Base-by-base conservation (phyloP, 2,329 filamentous ascomycete species). In the Ascochyta rabiei region DNA sequence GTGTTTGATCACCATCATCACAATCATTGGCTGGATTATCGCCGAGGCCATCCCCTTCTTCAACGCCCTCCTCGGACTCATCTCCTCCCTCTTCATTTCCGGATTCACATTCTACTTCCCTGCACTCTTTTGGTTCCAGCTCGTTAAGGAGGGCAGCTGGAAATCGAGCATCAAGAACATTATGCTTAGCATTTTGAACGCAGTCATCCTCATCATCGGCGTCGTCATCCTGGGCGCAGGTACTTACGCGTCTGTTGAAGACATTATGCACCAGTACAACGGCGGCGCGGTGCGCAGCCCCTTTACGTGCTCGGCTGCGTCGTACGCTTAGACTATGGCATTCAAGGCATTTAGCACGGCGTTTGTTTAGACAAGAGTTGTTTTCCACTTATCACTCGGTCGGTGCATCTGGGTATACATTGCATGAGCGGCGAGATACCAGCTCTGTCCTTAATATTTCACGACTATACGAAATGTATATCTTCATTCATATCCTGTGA, bases 41-140 rank as follows among this genome's bases (percentile, higher is more conserved):
- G 86, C 88, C 8, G 83, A 88, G 68, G 85, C 86, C 0, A 88
- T 91, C 15, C 89, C 89, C 0, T 84, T 87, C 52, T 91, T 91
- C 77, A 86, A 85, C 69, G 82, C 85, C 44, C 78, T 91, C 3
- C 78, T 91, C n/a, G 85, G 84, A 30, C 75, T 91, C 34, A 84
- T 90, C 49, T 75, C 72, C 3, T 66, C 86, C 5, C 75, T 89
- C 2, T 89, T 89, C 62, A 86, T 84, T 33, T 85, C 81, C 39
- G 89, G 87, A 82, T 90, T 90, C 74, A 87, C 84, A 13, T 83
- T 78, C 56, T 75, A 74, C 60, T 74, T 75, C 62, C 74, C 74
- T 0, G 74, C 56, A 0, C 55, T 74, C 18, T 72, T 75, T 57
- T 77, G 71, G 81, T 76, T 61, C 60, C 55, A 48, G 39, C 48